Evolutionary conservation across 495 filamentous ascomycete genomes (phyloP).

Genomic region (Aspergillus ostianus): DNA sequence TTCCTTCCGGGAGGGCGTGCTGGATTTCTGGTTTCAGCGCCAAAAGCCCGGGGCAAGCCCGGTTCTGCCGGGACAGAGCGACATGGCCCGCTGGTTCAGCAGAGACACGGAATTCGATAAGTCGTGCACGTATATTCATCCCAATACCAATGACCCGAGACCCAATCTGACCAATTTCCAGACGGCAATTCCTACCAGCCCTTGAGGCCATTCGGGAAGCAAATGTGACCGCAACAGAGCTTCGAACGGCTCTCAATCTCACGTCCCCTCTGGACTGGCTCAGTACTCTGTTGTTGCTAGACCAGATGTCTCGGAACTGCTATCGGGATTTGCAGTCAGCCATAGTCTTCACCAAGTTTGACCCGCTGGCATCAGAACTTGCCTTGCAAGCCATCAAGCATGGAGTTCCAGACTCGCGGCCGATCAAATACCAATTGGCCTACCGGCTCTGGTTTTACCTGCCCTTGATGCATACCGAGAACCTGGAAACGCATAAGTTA

Average conservation of each 20-base stretch:
- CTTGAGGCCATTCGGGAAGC: slow-evolving; percentile 25
- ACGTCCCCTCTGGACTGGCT: slow-evolving; percentile 25
- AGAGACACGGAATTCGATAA: slow-evolving; percentile 27
- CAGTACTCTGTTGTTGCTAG: slow-evolving; percentile 26
- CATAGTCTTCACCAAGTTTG: slow-evolving; percentile 29
- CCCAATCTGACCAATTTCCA: slow-evolving; percentile 8
- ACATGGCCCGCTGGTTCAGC: slow-evolving; percentile 22
- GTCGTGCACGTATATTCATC: slow-evolving; percentile 26
- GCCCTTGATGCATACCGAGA: slow-evolving; percentile 36
- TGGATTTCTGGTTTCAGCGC: not conserved
- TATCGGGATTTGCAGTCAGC: slow-evolving; percentile 30
- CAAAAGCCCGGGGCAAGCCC: not conserved
- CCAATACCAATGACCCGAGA: not conserved
- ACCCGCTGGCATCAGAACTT: slow-evolving; percentile 27
- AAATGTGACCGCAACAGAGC: slow-evolving; percentile 17
- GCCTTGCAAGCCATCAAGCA: slow-evolving; percentile 22
- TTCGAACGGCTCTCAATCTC: slow-evolving; percentile 23
- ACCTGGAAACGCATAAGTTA: slow-evolving; percentile 24
- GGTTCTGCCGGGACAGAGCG: not conserved
- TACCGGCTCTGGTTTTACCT: slow-evolving; percentile 34
- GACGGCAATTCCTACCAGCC: slow-evolving; percentile 26
- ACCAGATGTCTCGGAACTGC: slow-evolving; percentile 36
- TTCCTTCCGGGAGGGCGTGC: not conserved
- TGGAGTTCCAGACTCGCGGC: slow-evolving; percentile 17
- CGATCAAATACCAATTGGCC: slow-evolving; percentile 27